Percentiles rank a stretch among this genome's conserved stretches.
These are phyloP conservation scores for Neurospora sp. DNA, from an alignment of 495 filamentous ascomycete genomes.

Conservation along the genomic window DNA sequence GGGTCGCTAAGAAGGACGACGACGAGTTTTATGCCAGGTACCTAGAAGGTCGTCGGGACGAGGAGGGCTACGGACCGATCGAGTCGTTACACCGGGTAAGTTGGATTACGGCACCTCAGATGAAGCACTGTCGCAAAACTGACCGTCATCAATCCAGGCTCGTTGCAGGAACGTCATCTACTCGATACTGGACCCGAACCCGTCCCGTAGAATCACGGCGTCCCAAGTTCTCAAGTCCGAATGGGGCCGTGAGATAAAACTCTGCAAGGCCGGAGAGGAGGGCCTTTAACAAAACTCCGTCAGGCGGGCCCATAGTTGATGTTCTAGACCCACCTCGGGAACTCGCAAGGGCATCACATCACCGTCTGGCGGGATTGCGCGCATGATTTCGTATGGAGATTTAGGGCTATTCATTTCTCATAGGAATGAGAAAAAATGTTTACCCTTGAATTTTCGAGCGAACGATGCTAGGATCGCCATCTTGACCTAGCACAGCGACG, in stretches of 20 bases:
- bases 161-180: slow-evolving; percentile 98
- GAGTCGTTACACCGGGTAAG: slow-evolving; percentile 92
- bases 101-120: slow-evolving; percentile 4
- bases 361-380: slow-evolving; percentile 13
- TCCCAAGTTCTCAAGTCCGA: slow-evolving; percentile 96
- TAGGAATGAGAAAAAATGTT: not conserved
- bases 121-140: slow-evolving; percentile 6
- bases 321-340: not conserved
- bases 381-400: not conserved
- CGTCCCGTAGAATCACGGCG: slow-evolving; percentile 81
- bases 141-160: slow-evolving; percentile 46
- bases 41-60: slow-evolving; percentile 79
- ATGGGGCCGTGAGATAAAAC: slow-evolving; percentile 93
- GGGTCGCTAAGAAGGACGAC: slow-evolving; percentile 88
- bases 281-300: slow-evolving; percentile 46
- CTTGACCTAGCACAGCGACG: not conserved
- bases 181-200: slow-evolving; percentile 95
- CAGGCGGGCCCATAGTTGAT: slow-evolving; percentile 6
- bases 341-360: slow-evolving; percentile 1
- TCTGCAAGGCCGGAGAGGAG: slow-evolving; percentile 93
- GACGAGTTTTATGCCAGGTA: slow-evolving; percentile 96
- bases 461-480: not conserved
- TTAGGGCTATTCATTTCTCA: not conserved
- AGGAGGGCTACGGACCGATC: slow-evolving; percentile 92
- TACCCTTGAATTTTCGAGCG: not conserved